phyloP scores from a whole-genome alignment of 331 rosid species.

The Saraca asoca region DNA sequence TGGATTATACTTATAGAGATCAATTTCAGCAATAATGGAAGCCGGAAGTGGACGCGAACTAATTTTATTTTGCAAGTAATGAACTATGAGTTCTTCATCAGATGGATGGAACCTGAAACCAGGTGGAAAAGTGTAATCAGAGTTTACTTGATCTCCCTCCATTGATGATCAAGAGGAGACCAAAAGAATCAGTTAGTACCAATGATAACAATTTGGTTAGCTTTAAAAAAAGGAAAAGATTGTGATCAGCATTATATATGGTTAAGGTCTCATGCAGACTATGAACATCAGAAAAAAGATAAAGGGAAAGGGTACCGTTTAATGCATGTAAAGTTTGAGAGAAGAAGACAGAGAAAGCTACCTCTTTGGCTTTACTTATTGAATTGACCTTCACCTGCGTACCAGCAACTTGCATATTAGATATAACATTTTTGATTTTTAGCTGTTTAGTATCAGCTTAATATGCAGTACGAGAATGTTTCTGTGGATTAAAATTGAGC shows the following conservation, averaged over 20 bases:
- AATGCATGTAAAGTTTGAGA: slow-evolving; percentile 42
- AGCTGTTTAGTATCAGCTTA: slow-evolving; percentile 37
- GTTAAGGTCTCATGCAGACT: slow-evolving; percentile 53
- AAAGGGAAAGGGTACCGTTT: slow-evolving; percentile 36
- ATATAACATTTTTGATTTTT: slow-evolving; percentile 5
- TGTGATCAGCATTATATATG: slow-evolving; percentile 37
- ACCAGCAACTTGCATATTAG: slow-evolving; percentile 31
- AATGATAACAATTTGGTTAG: slow-evolving; percentile 43
- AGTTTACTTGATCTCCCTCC: slow-evolving; percentile 44
- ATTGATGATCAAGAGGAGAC: slow-evolving; percentile 36
- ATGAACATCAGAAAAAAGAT: slow-evolving; percentile 25
- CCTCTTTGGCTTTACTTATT: slow-evolving; percentile 46
- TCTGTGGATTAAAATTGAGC: slow-evolving; percentile 20
- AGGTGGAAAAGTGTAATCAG: slow-evolving; percentile 53
- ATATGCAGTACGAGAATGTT: slow-evolving; percentile 24
- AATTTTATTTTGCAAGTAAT: slow-evolving; percentile 66
- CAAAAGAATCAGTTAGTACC: slow-evolving; percentile 37
- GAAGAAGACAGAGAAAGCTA: slow-evolving; percentile 41
- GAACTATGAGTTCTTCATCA: slow-evolving; percentile 80
- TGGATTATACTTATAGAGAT: slow-evolving; percentile 68
- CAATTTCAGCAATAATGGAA: slow-evolving; percentile 58
- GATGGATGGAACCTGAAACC: slow-evolving; percentile 81
- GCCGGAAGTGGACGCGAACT: slow-evolving; percentile 71
- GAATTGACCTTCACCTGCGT: slow-evolving; percentile 39
- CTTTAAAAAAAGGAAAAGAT: slow-evolving; percentile 36